These are phyloP conservation scores for Mycena belliarum DNA, from an alignment of 768 basidiomycete species.

Conservation along the genomic window DNA sequence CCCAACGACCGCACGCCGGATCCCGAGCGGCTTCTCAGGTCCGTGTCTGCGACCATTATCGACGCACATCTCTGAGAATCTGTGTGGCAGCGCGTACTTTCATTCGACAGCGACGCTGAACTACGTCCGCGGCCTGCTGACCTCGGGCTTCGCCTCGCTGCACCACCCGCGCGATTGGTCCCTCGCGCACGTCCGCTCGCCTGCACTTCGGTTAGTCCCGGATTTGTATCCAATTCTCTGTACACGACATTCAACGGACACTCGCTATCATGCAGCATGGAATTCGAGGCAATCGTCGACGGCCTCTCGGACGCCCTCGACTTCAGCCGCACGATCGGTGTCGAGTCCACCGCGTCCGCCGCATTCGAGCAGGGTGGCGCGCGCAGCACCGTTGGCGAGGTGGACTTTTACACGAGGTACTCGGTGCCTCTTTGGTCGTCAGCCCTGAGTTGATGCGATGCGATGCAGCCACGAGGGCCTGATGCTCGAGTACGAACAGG, in stretches of 20 bases:
- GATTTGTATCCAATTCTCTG: background rate
- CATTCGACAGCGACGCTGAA: slow-evolving; percentile 94
- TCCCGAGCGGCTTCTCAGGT: slow-evolving; percentile 87
- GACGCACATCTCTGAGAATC: too few species aligned
- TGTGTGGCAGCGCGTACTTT: slow-evolving; percentile 78
- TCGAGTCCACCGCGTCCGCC: slow-evolving; percentile 46
- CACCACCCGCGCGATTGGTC: slow-evolving; percentile 93
- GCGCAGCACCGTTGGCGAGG: slow-evolving; percentile 74
- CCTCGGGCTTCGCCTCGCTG: slow-evolving; percentile 92
- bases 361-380: slow-evolving; percentile 74
- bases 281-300: slow-evolving; percentile 85
- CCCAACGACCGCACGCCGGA: slow-evolving; percentile 83
- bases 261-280: slow-evolving; percentile 44
- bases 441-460: background rate
- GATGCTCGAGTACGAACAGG: slow-evolving; percentile 90
- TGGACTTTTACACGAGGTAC: slow-evolving; percentile 92
- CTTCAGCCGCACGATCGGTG: slow-evolving; percentile 88
- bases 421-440: slow-evolving; percentile 12
- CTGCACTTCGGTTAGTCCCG: slow-evolving; percentile 65
- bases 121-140: slow-evolving; percentile 83
- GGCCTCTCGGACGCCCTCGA: slow-evolving; percentile 90
- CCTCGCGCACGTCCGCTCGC: slow-evolving; percentile 85
- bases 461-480: slow-evolving; percentile 81
- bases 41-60: too few species aligned
- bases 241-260: background rate